These are phyloP conservation scores for Lactifluus hygrophoroides DNA, from an alignment of 768 basidiomycete genomes.

Conservation along the genomic window DNA sequence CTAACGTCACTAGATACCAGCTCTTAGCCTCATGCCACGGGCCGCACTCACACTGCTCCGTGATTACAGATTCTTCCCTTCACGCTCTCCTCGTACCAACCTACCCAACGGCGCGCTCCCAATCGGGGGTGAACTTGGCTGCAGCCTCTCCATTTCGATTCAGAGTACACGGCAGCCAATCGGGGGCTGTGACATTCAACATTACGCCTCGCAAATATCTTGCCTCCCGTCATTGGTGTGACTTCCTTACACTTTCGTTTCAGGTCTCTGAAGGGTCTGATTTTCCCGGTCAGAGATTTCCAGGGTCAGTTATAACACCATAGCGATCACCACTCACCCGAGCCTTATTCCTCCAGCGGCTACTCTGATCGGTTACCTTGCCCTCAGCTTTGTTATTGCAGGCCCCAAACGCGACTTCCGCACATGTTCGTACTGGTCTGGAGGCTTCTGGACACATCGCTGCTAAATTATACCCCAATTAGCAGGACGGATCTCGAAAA, in stretches of 20 bases:
- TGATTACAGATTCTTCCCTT: background rate
- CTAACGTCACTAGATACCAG: background rate
- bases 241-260: background rate
- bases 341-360: background rate
- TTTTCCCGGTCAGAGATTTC: constrained; percentile 1
- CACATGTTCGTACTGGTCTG: background rate
- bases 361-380: constrained; percentile 11
- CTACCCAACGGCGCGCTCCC: background rate
- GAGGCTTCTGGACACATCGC: background rate
- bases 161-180: constrained; percentile 2
- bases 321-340: constrained; percentile 6
- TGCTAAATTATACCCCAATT: constrained; percentile 5
- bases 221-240: constrained; percentile 3
- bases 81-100: background rate
- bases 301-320: background rate
- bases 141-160: background rate
- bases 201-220: background rate
- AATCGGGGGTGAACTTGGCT: background rate
- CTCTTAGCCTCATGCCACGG: background rate
- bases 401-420: constrained; percentile 6
- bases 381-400: background rate
- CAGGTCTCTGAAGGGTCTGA: background rate
- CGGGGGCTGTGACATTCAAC: background rate
- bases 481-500: constrained; percentile 1
- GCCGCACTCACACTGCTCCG: background rate